Base-by-base conservation (phyloP, 176 grass and related monocot genomes). In the Oryza australiensis region DNA sequence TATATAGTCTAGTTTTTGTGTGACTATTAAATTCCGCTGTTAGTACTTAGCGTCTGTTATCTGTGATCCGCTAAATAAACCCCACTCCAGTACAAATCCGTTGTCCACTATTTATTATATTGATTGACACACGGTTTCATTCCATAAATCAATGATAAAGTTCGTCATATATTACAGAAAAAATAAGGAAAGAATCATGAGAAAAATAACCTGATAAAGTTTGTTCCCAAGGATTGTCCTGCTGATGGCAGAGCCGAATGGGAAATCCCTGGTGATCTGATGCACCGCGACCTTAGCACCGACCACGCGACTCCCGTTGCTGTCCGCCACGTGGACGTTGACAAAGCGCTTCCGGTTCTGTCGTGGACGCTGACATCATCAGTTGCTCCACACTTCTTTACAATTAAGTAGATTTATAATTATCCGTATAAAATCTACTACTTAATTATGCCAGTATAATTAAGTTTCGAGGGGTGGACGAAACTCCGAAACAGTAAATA, bases 241-340 rank as follows among this genome's bases (percentile, higher is more conserved):
- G 64, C 88, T 87, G 30, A 97, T 94, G 75, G 95, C 92, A 3
- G 92, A 94, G 12, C 95, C 95, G 0, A 97, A 86, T 3, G 92
- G 92, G 43, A 97, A 97, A 22, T 97, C 92, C 0, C 79, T 75
- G 35, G 83, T 81, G 60, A 90, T 77, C 78, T 97, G 95, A 34
- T 74, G 86, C 68, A 92, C 81, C 0, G 88, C 24, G 5, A 97
- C 62, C 0, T 82, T 83, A 1, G 92, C 92, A 2, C 92, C 90
- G 0, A 65, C 60, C 0, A 97, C 77, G 2, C 81, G 88, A 69
- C 72, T 84, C 2, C 95, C 90, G 46, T 81, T 76, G 60, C 62
- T 45, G 64, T 91, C 87, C 0, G 85, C 76, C 12, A 94, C 94
- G 29, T 97, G 94, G 27, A 97, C 51, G 10, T 86, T 90, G 9